Evolutionary conservation across 257 asterid species (phyloP), one percentile per base, ranked within the genome.

Genomic region (Petunia secreta): DNA sequence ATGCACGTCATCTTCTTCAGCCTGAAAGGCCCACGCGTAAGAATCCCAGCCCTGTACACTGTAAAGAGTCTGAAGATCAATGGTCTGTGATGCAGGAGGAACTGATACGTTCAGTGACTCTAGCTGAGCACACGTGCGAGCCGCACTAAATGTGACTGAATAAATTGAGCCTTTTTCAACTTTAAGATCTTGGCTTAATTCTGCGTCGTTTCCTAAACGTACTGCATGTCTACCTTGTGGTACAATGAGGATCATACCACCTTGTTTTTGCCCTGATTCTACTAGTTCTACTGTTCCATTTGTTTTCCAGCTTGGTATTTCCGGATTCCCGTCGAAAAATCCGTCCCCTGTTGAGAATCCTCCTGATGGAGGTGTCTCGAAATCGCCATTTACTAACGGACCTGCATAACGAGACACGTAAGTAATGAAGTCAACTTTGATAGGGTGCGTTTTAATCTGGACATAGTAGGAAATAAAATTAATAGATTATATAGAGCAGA

Each of bases 81-180:
- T 91, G 83, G 91, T 88, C 90, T 92, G 99, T 3, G 98, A 92
- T 0, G 97, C 96, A 0, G 97, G 94, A 0, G 92, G 93, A 5
- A 93, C 97, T 0, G 99, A 93, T 39, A 95, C 97, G 82, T 95
- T 93, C 66, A 95, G 94, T 4, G 99, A 91, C 92, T 95, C 99
- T 11, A 93, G 88, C 92, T 95, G 98, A 0, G 99, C 99, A 80
- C 99, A 93, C 1, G 99, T 95, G 80, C 99, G 97, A 58, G 99
- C 98, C 0, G 98, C 97, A 67, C 98, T 93, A 89, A 95, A 95
- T 1, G 98, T 93, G 81, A 95, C 83, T 2, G 99, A 95, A 84
- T 93, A 95, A 50, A 90, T 79, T 0, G 93, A 80, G 8, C 97
- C 98, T 78, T 92, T 93, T 79, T 92, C 96, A 2, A 93, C 91